phyloP scores from a whole-genome alignment of 176 grass and related monocot species.

The Musa troglodytarum region DNA sequence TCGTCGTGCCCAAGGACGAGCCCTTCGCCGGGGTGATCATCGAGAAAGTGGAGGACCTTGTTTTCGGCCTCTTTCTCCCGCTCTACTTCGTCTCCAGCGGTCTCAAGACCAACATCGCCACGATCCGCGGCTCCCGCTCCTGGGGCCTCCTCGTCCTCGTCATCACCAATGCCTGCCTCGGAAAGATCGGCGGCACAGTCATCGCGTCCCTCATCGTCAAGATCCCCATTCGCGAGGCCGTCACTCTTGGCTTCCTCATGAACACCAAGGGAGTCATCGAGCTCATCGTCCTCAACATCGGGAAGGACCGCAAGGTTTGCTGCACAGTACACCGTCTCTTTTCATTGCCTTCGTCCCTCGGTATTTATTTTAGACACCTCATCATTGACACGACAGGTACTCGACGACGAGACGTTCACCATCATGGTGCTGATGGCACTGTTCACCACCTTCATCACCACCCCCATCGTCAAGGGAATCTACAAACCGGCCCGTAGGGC shows the following conservation, averaged over 20 bases:
- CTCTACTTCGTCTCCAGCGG: slow-evolving; percentile 21
- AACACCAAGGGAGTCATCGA: slow-evolving; percentile 16
- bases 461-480: slow-evolving; percentile 3
- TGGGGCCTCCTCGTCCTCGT: slow-evolving; percentile 13
- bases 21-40: neutral
- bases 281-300: slow-evolving; percentile 15
- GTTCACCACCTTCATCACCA: slow-evolving; percentile 16
- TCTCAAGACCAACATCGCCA: slow-evolving; percentile 13
- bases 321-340: neutral
- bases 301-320: slow-evolving; percentile 9
- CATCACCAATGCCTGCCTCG: neutral
- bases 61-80: neutral
- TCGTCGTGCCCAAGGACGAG: slow-evolving; percentile 10
- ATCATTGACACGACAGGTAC: neutral
- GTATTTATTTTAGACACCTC: too few relatives aligned
- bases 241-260: slow-evolving; percentile 10
- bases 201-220: neutral
- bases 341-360: neutral
- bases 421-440: slow-evolving; percentile 14
- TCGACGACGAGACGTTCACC: slow-evolving; percentile 4
- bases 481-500: neutral
- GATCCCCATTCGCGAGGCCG: neutral
- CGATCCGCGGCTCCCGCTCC: neutral
- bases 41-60: slow-evolving; percentile 9
- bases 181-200: slow-evolving; percentile 7